Evolutionary conservation across 176 grass and related monocot genomes (phyloP).

Genomic region (Neostapfia colusana): DNA sequence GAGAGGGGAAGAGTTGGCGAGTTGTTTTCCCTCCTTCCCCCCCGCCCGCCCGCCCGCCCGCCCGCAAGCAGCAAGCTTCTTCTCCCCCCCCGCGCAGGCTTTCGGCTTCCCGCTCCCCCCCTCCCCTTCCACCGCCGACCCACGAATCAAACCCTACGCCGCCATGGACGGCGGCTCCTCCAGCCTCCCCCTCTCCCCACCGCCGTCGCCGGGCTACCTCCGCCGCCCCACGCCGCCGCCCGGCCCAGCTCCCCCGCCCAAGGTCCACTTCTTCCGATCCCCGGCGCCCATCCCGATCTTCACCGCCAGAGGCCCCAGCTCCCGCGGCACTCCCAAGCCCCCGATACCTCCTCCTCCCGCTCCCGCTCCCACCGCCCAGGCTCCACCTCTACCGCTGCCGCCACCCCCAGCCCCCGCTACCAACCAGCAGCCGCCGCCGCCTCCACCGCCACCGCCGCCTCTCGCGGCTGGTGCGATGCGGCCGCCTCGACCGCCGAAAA

Average conservation of each 20-base stretch:
- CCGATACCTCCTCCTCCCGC: constrained; percentile 25
- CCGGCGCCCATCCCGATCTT: constrained; percentile 38
- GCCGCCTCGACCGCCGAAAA: constrained; percentile 3
- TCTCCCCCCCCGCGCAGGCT: constrained; percentile 34
- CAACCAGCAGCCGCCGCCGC: not conserved
- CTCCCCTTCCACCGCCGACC: not conserved
- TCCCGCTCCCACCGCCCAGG: not conserved
- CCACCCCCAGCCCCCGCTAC: not conserved
- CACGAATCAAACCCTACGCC: constrained; percentile 17
- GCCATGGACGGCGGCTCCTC: constrained; percentile 52
- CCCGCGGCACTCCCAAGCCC: constrained; percentile 17
- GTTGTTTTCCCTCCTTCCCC: constrained; percentile 58
- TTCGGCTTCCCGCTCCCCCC: constrained; percentile 28
- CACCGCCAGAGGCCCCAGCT: constrained; percentile 9
- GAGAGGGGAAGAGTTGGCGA: constrained; percentile 40
- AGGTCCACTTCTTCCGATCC: constrained; percentile 38
- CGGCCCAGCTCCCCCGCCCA: constrained; percentile 13
- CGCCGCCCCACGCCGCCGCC: constrained; percentile 44
- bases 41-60: not conserved
- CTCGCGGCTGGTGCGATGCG: not conserved
- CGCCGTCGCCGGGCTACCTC: constrained; percentile 45
- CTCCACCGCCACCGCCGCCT: not conserved
- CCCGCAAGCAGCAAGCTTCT: constrained; percentile 1
- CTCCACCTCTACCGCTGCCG: not conserved
- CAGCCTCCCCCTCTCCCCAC: constrained; percentile 13